These are phyloP conservation scores for Verbascum thapsus DNA, from an alignment of 257 asterid species.

Conservation along the genomic window DNA sequence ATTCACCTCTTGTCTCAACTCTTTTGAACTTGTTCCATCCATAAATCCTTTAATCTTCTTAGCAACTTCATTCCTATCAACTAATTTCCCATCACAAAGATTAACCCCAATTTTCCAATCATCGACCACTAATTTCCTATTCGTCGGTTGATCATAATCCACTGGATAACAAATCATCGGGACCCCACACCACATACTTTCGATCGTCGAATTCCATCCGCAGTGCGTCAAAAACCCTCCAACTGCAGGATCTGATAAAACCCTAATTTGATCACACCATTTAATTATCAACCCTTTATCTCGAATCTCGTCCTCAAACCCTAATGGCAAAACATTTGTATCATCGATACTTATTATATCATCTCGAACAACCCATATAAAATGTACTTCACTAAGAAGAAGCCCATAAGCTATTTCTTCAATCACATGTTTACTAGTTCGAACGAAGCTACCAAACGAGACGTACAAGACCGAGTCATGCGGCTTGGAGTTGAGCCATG, in stretches of 20 bases:
- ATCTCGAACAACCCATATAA: slow-evolving; percentile 64
- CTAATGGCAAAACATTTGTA: slow-evolving; percentile 27
- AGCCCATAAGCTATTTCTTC: slow-evolving; percentile 60
- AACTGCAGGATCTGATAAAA: slow-evolving; percentile 37
- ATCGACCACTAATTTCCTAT: slow-evolving; percentile 51
- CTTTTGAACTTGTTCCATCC: slow-evolving; percentile 31
- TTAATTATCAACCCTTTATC: slow-evolving; percentile 42
- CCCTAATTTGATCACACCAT: slow-evolving; percentile 49
- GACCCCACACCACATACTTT: slow-evolving; percentile 54
- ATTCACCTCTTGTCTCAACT: slow-evolving; percentile 35
- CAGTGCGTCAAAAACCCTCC: slow-evolving; percentile 63
- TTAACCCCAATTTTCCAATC: slow-evolving; percentile 55
- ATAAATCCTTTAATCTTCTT: slow-evolving; percentile 38
- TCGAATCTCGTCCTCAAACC: slow-evolving; percentile 25
- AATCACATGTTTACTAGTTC: slow-evolving; percentile 35
- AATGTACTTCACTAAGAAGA: slow-evolving; percentile 49
- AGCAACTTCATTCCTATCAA: slow-evolving; percentile 37
- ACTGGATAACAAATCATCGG: slow-evolving; percentile 62
- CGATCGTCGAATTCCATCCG: slow-evolving; percentile 60
- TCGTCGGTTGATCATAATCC: slow-evolving; percentile 44
- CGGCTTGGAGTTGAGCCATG: slow-evolving; percentile 52
- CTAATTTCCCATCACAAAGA: slow-evolving; percentile 40
- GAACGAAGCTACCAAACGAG: slow-evolving; percentile 61
- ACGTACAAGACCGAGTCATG: slow-evolving; percentile 53
- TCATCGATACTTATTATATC: slow-evolving; percentile 34